Evolutionary conservation across 2,329 filamentous ascomycete genomes (phyloP).

Genomic region (Apiospora arundinis): DNA sequence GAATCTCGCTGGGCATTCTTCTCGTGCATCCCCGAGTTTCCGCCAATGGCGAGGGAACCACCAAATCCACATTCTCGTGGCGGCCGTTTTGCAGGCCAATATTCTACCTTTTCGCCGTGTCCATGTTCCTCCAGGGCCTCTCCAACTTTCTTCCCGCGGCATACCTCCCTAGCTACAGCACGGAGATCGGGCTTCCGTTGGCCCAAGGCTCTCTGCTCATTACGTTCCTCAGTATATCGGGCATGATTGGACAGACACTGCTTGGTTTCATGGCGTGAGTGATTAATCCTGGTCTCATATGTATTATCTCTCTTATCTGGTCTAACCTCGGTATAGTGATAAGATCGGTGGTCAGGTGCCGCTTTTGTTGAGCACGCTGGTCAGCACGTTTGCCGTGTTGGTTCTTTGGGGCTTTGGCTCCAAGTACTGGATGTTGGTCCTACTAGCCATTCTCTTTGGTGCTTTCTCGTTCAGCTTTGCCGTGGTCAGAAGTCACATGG

Average conservation of each 20-base stretch:
- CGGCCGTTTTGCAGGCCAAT: constrained; percentile 2
- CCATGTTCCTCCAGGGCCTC: constrained; percentile 19
- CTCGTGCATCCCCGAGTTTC: constrained; percentile 1
- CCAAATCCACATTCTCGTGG: constrained; percentile 11
- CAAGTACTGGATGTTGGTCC: constrained; percentile 19
- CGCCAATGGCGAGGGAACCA: no score
- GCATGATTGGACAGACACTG: constrained; percentile 1
- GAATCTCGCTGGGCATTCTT: constrained; percentile 3
- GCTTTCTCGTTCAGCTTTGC: constrained; percentile 18
- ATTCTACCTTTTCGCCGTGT: constrained; percentile 11
- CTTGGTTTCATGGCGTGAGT: no score
- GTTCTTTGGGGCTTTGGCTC: constrained; percentile 17
- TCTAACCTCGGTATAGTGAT: neutral
- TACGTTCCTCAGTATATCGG: constrained; percentile 15
- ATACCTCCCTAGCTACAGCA: constrained; percentile 19
- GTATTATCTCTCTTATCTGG: no score
- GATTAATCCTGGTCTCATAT: no score
- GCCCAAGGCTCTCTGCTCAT: constrained; percentile 20
- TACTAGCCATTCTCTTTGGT: constrained; percentile 15
- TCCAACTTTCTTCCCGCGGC: constrained; percentile 7
- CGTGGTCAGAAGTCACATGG: neutral
- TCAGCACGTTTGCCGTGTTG: constrained; percentile 16
- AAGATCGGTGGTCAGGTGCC: constrained; percentile 16
- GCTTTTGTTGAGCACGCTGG: constrained; percentile 5
- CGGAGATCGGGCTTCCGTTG: neutral